Conservation (phyloP, 78 protist genomes). For the Polysphondylium violaceum region DNA sequence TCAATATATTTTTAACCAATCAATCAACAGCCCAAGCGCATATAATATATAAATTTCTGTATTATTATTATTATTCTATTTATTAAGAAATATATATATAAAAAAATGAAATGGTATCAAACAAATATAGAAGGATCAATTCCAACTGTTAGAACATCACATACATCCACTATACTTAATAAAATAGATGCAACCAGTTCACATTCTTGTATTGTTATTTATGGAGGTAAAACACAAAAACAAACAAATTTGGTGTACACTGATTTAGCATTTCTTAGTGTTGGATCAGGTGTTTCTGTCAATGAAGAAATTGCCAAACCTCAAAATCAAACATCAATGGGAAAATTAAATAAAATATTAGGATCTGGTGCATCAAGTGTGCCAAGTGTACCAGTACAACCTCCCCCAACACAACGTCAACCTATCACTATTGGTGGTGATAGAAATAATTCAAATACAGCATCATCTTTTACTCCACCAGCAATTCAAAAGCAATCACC, state of each 20-base stretch:
- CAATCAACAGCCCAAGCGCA: no score
- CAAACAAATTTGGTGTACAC: neutral
- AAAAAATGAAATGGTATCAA: constrained; percentile 37
- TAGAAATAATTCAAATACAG: neutral
- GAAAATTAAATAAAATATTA: constrained; percentile 25
- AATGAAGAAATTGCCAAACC: constrained; percentile 63
- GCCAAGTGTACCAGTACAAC: neutral
- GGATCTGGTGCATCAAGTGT: constrained; percentile 15
- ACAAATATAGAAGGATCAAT: constrained; percentile 16
- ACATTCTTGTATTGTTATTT: constrained; percentile 16
- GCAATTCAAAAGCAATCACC: neutral
- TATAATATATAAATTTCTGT: no score
- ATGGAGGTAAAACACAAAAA: constrained; percentile 20
- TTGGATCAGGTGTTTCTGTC: constrained; percentile 21
- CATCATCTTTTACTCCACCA: neutral
- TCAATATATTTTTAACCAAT: no score
- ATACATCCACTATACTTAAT: neutral
- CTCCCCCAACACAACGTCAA: neutral
- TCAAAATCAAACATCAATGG: constrained; percentile 25
- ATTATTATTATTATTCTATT: no score
- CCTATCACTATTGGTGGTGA: neutral
- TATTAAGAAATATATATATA: no score
- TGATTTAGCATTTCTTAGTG: constrained; percentile 38
- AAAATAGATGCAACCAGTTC: neutral
- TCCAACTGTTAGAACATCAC: constrained; percentile 33